Conservation (phyloP, 169 alveolate genomes). For the Eimeria zaria region DNA sequence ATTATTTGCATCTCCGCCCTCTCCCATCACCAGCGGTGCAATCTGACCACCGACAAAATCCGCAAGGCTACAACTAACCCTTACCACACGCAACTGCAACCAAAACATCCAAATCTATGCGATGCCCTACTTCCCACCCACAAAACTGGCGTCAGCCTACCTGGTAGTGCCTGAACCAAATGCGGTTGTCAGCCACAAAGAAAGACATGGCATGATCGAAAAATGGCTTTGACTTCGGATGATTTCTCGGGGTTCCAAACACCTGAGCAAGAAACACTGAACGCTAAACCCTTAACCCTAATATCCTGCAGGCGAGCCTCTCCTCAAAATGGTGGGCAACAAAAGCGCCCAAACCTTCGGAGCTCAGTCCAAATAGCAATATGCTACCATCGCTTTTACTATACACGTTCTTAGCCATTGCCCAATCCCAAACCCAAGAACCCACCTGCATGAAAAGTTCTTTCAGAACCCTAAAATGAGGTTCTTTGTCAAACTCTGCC, state of each 20-base stretch:
- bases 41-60: slow-evolving; percentile 84
- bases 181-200: slow-evolving; percentile 91
- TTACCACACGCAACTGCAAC: neutral
- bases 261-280: slow-evolving; percentile 86
- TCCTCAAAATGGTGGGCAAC: neutral
- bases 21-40: slow-evolving; percentile 83
- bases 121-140: neutral
- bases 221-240: slow-evolving; percentile 98
- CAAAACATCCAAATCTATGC: neutral
- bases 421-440: neutral
- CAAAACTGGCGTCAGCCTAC: neutral
- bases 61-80: neutral
- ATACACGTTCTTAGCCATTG: neutral
- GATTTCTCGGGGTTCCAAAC: slow-evolving; percentile 97
- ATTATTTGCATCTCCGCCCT: slow-evolving; percentile 86
- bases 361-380: too few relatives aligned
- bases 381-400: neutral
- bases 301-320: neutral
- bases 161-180: slow-evolving; percentile 96
- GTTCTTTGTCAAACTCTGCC: slow-evolving; percentile 77
- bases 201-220: slow-evolving; percentile 97
- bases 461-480: slow-evolving; percentile 83
- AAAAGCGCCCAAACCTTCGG: neutral
- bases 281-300: neutral
- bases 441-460: slow-evolving; percentile 90